These are phyloP conservation scores for Clonostachys rosea DNA, from an alignment of 2,329 filamentous ascomycete species.

Conservation along the genomic window DNA sequence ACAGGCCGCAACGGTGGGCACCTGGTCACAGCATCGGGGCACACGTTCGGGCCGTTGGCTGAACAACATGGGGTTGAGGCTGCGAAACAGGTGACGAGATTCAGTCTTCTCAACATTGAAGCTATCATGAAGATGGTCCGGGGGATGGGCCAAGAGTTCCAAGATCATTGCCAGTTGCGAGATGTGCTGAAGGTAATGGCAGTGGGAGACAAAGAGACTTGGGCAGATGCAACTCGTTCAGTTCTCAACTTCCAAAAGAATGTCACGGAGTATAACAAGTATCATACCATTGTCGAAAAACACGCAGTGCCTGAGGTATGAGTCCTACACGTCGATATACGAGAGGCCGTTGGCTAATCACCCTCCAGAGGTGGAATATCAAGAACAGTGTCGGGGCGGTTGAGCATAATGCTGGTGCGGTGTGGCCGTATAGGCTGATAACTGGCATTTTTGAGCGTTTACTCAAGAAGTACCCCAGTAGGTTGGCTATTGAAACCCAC, in stretches of 20 bases:
- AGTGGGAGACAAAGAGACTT: constrained; percentile 6
- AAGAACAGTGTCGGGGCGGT: constrained; percentile 24
- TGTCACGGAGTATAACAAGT: constrained; percentile 6
- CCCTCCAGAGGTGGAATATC: constrained; percentile 11
- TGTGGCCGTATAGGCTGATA: constrained; percentile 44
- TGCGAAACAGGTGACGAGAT: background rate
- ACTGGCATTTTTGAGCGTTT: constrained; percentile 32
- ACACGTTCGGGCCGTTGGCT: constrained; percentile 21
- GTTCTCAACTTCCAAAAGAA: background rate
- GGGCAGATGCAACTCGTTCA: background rate
- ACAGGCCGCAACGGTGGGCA: constrained; percentile 22
- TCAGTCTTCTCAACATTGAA: no score
- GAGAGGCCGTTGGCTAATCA: background rate
- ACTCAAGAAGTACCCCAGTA: constrained; percentile 15
- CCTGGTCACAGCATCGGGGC: constrained; percentile 23
- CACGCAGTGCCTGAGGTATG: constrained; percentile 12
- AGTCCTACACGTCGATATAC: background rate
- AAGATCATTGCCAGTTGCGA: constrained; percentile 10
- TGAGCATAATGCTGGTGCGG: constrained; percentile 33
- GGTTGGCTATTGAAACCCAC: constrained; percentile 26
- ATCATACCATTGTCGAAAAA: constrained; percentile 8
- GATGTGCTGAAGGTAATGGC: constrained; percentile 3
- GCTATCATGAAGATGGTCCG: constrained; percentile 7
- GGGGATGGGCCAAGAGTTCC: constrained; percentile 5
- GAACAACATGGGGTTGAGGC: background rate